Conservation (phyloP, 2,329 filamentous ascomycete genomes). For the Colletotrichum tropicale region DNA sequence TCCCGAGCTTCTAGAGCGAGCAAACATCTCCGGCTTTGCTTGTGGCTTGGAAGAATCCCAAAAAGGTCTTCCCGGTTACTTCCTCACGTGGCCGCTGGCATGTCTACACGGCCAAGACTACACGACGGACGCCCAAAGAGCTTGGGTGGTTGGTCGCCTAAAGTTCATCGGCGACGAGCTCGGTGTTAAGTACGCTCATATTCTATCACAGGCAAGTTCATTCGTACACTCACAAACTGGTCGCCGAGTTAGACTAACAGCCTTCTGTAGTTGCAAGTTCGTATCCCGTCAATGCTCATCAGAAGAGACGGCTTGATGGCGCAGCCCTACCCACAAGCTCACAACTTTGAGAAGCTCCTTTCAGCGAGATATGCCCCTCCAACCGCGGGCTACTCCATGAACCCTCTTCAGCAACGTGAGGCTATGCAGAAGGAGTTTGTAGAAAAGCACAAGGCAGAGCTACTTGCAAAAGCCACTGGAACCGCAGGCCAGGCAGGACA, state of each 20-base stretch:
- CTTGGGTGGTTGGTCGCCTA: constrained; percentile 59
- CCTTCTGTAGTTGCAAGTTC: constrained; percentile 47
- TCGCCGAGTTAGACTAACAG: constrained; percentile 34
- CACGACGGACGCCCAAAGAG: constrained; percentile 60
- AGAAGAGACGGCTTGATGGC: constrained; percentile 55
- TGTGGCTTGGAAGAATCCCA: constrained; percentile 53
- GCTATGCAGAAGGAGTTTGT: constrained; percentile 49
- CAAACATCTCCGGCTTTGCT: constrained; percentile 49
- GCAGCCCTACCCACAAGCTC: constrained; percentile 43
- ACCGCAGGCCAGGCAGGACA: constrained; percentile 39
- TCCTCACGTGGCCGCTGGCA: constrained; percentile 63
- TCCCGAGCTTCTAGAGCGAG: constrained; percentile 42
- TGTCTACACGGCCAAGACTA: constrained; percentile 62
- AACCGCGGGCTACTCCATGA: constrained; percentile 38
- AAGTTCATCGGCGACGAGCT: constrained; percentile 59
- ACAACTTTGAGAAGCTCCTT: constrained; percentile 51
- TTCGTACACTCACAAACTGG: not conserved
- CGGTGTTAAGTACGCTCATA: constrained; percentile 63
- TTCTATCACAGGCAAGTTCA: constrained; percentile 54
- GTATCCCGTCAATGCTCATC: constrained; percentile 68
- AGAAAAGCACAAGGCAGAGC: constrained; percentile 46
- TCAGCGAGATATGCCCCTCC: constrained; percentile 40
- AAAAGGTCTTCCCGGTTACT: constrained; percentile 63
- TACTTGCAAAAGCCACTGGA: constrained; percentile 44
- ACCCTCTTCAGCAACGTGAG: constrained; percentile 53